Percentiles rank a stretch among this genome's conserved stretches.
Evolutionary conservation across 495 filamentous ascomycete genomes (phyloP).

Genomic region (Chaetomium cochliodes): DNA sequence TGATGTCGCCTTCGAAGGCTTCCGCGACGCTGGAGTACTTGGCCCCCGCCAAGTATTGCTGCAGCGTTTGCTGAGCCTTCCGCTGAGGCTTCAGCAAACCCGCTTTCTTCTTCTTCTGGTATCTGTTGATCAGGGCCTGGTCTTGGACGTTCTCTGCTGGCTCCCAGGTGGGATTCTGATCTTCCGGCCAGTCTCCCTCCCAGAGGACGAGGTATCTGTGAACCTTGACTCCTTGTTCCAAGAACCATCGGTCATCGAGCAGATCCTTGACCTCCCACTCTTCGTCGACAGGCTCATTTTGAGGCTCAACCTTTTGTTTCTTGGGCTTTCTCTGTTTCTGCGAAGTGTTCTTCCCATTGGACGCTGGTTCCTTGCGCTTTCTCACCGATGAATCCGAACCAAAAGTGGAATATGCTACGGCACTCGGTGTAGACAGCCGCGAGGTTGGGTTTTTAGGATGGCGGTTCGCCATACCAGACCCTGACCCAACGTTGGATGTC

Average conservation of each 20-base stretch:
- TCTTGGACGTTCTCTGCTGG: slow-evolving; percentile 43
- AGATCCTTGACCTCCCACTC: slow-evolving; percentile 43
- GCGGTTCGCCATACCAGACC: not conserved
- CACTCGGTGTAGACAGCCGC: not conserved
- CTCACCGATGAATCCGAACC: not conserved
- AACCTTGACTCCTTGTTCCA: slow-evolving; percentile 27
- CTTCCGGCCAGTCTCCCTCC: slow-evolving; percentile 49
- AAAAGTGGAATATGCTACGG: not conserved
- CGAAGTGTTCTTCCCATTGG: slow-evolving; percentile 4
- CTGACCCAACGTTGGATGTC: too few species aligned
- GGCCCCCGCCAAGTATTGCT: slow-evolving; percentile 21
- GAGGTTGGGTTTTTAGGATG: slow-evolving; percentile 6
- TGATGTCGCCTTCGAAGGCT: slow-evolving; percentile 41
- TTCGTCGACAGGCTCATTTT: slow-evolving; percentile 14
- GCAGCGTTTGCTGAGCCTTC: slow-evolving; percentile 19
- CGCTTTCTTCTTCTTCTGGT: slow-evolving; percentile 33
- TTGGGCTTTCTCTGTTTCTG: slow-evolving; percentile 13
- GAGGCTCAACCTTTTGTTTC: slow-evolving; percentile 14
- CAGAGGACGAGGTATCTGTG: slow-evolving; percentile 47
- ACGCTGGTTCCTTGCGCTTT: slow-evolving; percentile 4
- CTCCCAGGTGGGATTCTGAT: slow-evolving; percentile 51
- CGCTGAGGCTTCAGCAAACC: slow-evolving; percentile 23
- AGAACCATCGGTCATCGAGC: slow-evolving; percentile 35
- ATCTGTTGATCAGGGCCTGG: slow-evolving; percentile 32
- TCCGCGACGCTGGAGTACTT: slow-evolving; percentile 44